A percentile compares a stretch with the other conserved stretches of the same genome.
These are phyloP conservation scores for Drechslerella stenobrocha DNA, from an alignment of 2,329 filamentous ascomycete species.

Conservation along the genomic window DNA sequence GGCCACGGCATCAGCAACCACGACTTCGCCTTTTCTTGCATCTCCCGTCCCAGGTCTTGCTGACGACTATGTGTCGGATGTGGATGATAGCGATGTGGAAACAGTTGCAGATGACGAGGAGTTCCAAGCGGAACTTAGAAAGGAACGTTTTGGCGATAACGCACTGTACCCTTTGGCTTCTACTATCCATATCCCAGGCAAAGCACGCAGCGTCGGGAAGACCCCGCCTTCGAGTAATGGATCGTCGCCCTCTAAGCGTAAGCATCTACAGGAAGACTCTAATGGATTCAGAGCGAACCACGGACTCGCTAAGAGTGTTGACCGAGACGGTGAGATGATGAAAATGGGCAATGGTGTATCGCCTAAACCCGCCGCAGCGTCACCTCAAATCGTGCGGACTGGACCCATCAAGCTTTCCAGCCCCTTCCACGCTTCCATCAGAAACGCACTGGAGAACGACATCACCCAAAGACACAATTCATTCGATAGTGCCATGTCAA, in stretches of 20 bases:
- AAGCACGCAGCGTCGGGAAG: neutral
- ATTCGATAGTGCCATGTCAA: conserved; percentile 10
- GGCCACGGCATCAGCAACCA: neutral
- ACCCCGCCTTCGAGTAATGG: neutral
- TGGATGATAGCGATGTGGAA: conserved; percentile 35
- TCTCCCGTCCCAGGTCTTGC: neutral
- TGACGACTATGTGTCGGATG: conserved; percentile 40
- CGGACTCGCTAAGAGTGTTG: neutral
- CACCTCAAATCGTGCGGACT: neutral
- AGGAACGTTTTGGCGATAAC: conserved; percentile 36
- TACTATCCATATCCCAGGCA: neutral
- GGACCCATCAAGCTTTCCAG: conserved; percentile 10
- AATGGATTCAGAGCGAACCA: neutral
- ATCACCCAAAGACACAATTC: conserved; percentile 12
- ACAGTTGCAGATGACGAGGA: conserved; percentile 47
- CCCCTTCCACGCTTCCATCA: conserved; percentile 9
- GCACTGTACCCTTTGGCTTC: neutral
- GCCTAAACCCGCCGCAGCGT: neutral
- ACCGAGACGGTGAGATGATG: neutral
- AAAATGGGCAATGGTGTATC: neutral
- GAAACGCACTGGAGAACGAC: neutral
- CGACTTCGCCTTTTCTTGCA: conserved; percentile 9
- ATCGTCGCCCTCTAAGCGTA: neutral
- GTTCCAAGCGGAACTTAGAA: conserved; percentile 44
- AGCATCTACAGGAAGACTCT: neutral